Conservation (phyloP, 2,329 filamentous ascomycete species). For the Epichloe baconii region DNA sequence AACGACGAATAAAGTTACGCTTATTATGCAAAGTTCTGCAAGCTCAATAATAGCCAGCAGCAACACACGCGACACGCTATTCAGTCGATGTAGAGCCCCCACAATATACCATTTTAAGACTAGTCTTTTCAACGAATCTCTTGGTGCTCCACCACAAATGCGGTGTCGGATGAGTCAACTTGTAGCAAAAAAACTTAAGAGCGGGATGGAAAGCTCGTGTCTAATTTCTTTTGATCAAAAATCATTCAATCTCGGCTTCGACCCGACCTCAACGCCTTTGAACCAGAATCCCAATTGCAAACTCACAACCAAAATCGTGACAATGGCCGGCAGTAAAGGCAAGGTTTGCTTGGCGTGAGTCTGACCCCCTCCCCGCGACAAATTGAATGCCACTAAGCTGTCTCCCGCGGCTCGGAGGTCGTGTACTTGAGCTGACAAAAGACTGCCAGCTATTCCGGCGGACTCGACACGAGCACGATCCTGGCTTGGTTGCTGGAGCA, state of each 20-base stretch:
- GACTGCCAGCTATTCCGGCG: conserved; percentile 7
- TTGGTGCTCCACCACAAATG: background rate
- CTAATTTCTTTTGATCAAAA: background rate
- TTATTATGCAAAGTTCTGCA: no score
- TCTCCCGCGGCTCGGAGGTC: background rate
- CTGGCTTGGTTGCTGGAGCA: conserved; percentile 26
- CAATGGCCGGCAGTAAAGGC: conserved; percentile 1
- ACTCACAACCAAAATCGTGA: no score
- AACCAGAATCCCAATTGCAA: background rate
- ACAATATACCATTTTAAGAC: background rate
- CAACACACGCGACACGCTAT: no score
- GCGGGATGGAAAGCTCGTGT: background rate
- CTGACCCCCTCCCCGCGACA: background rate
- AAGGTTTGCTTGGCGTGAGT: conserved; percentile 3
- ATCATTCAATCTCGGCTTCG: background rate
- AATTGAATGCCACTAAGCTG: background rate
- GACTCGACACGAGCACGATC: conserved; percentile 30
- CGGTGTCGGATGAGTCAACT: background rate
- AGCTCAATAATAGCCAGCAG: no score
- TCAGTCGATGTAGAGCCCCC: no score
- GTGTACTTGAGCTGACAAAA: background rate
- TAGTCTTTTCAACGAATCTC: background rate
- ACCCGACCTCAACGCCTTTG: background rate
- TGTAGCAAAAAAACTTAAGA: background rate
- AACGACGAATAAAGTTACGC: no score